Conservation (phyloP, 495 filamentous ascomycete species). For the Margaritispora aquatica region DNA sequence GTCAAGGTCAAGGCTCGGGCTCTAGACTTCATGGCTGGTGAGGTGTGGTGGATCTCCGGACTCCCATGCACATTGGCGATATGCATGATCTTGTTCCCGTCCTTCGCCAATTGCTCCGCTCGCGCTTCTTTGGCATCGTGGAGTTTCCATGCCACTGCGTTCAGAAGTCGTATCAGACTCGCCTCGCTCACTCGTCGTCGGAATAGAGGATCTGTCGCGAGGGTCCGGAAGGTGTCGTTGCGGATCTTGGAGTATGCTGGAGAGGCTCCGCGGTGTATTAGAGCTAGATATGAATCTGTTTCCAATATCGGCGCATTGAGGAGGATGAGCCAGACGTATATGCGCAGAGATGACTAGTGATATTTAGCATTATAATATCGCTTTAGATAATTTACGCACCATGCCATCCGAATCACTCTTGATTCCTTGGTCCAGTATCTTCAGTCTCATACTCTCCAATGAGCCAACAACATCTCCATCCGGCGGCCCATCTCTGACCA, state of each 20-base stretch:
- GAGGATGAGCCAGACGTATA: constrained; percentile 93
- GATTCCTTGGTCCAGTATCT: constrained; percentile 72
- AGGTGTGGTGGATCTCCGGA: constrained; percentile 31
- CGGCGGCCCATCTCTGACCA: constrained; percentile 68
- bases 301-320: constrained; percentile 76
- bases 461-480: constrained; percentile 58
- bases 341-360: constrained; percentile 78
- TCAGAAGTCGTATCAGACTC: constrained; percentile 90
- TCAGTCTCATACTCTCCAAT: constrained; percentile 67
- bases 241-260: constrained; percentile 95
- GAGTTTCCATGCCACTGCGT: constrained; percentile 90
- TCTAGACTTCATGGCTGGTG: constrained; percentile 43
- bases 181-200: constrained; percentile 92
- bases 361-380: neutral
- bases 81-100: constrained; percentile 18
- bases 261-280: constrained; percentile 89
- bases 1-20: constrained; percentile 46
- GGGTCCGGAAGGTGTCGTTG: constrained; percentile 94
- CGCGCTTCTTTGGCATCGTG: constrained; percentile 62
- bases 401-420: constrained; percentile 85
- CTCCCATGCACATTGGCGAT: constrained; percentile 25
- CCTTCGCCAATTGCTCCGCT: constrained; percentile 28
- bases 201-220: constrained; percentile 94
- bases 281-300: constrained; percentile 80
- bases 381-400: constrained; percentile 39